Percentiles rank a stretch among this genome's conserved stretches.
phyloP scores from a whole-genome alignment of 352 stramenopile species.

The Pythium sukuiense region DNA sequence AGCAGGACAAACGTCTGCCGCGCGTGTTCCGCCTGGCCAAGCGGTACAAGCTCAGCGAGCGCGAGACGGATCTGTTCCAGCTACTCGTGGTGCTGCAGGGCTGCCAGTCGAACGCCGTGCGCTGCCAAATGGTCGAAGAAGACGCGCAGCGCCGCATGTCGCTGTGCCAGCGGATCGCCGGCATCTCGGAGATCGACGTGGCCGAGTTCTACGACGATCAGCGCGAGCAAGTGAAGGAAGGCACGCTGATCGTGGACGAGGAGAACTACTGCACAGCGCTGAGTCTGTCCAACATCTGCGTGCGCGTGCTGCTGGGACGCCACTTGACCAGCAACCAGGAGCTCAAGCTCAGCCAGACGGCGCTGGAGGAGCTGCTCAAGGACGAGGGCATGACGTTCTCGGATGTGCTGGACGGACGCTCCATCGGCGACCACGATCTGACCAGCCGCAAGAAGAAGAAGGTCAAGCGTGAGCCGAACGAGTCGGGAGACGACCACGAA shows the following conservation, averaged over 20 bases:
- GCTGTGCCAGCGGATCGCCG: slow-evolving; percentile 70
- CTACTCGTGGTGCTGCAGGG: slow-evolving; percentile 81
- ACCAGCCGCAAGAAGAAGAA: background rate
- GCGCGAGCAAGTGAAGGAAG: slow-evolving; percentile 86
- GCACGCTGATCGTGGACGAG: slow-evolving; percentile 78
- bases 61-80: slow-evolving; percentile 78
- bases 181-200: slow-evolving; percentile 86
- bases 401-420: slow-evolving; percentile 47
- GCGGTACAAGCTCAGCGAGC: slow-evolving; percentile 69
- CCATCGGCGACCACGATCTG: background rate
- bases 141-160: slow-evolving; percentile 74
- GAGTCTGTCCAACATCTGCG: slow-evolving; percentile 79
- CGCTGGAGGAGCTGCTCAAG: slow-evolving; percentile 73
- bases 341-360: slow-evolving; percentile 86
- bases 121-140: slow-evolving; percentile 84
- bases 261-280: slow-evolving; percentile 81
- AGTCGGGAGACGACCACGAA: background rate
- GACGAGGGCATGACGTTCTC: slow-evolving; percentile 68
- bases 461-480: background rate
- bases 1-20: slow-evolving; percentile 38
- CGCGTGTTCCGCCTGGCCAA: slow-evolving; percentile 76
- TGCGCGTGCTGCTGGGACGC: slow-evolving; percentile 74
- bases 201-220: slow-evolving; percentile 85
- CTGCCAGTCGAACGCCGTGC: slow-evolving; percentile 82
- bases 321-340: slow-evolving; percentile 78